phyloP scores from a whole-genome alignment of 345 rosid genomes.

The Syzygium aromaticum region DNA sequence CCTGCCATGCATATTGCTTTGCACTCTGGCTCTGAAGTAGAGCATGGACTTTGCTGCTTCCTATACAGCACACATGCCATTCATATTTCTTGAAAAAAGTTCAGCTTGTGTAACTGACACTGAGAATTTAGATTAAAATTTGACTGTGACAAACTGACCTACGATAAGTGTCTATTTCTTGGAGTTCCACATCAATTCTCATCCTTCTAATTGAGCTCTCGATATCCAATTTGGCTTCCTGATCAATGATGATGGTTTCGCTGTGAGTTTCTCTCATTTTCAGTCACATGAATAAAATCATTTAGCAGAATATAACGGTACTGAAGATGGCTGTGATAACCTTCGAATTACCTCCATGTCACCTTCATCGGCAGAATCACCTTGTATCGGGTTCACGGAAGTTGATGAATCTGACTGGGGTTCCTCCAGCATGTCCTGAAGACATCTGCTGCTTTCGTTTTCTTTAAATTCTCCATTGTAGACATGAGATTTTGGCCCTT shows the following conservation, averaged over 20 bases:
- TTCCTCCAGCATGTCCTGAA: conserved; percentile 55
- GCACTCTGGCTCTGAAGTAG: conserved; percentile 9
- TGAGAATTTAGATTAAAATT: background rate
- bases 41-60: conserved; percentile 16
- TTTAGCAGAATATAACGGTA: background rate
- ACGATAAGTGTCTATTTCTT: background rate
- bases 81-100: background rate
- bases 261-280: background rate
- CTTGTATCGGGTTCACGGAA: conserved; percentile 11
- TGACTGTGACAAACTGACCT: background rate
- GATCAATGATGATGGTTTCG: background rate
- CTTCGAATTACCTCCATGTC: conserved; percentile 24
- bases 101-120: background rate
- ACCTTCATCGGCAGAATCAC: conserved; percentile 17
- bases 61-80: conserved; percentile 10
- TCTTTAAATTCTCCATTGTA: conserved; percentile 7
- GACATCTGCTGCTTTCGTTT: conserved; percentile 25
- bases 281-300: background rate
- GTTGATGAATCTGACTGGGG: conserved; percentile 37
- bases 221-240: background rate
- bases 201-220: background rate
- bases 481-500: conserved; percentile 2
- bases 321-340: background rate
- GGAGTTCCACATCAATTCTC: background rate
- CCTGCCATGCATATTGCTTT: background rate